Conservation (phyloP, 257 asterid species). For the Mitragyna speciosa region DNA sequence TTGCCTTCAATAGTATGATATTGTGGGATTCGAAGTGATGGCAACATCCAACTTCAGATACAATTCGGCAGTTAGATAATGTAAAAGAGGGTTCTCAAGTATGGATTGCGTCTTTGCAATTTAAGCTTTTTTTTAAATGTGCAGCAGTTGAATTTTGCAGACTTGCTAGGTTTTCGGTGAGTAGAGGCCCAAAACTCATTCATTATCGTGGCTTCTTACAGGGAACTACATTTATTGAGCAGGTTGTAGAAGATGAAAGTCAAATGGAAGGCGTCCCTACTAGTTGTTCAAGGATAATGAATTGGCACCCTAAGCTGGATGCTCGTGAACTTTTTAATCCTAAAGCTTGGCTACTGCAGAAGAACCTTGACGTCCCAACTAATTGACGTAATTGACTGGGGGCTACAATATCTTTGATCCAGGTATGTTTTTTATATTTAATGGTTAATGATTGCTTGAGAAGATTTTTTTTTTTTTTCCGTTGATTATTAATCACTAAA, state of each 20-base stretch:
- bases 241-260: conserved; percentile 87
- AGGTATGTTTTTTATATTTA: conserved; percentile 15
- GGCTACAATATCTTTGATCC: not conserved
- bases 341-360: conserved; percentile 68
- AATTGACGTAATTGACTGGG: conserved; percentile 26
- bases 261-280: conserved; percentile 89
- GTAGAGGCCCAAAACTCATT: not conserved
- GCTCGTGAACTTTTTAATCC: conserved; percentile 56
- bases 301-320: conserved; percentile 67
- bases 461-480: not conserved
- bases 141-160: not conserved
- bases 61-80: conserved; percentile 76
- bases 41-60: conserved; percentile 68
- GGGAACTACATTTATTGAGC: conserved; percentile 94
- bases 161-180: not conserved
- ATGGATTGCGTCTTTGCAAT: conserved; percentile 22
- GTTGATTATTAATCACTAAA: not conserved
- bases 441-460: not conserved
- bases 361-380: conserved; percentile 64
- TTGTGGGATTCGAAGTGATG: conserved; percentile 92
- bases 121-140: not conserved
- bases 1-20: conserved; percentile 95
- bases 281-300: conserved; percentile 32
- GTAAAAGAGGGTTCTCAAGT: conserved; percentile 98
- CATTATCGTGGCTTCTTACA: conserved; percentile 31